phyloP scores from a whole-genome alignment of 768 basidiomycete species.

The Macrolepiota fuliginosa region DNA sequence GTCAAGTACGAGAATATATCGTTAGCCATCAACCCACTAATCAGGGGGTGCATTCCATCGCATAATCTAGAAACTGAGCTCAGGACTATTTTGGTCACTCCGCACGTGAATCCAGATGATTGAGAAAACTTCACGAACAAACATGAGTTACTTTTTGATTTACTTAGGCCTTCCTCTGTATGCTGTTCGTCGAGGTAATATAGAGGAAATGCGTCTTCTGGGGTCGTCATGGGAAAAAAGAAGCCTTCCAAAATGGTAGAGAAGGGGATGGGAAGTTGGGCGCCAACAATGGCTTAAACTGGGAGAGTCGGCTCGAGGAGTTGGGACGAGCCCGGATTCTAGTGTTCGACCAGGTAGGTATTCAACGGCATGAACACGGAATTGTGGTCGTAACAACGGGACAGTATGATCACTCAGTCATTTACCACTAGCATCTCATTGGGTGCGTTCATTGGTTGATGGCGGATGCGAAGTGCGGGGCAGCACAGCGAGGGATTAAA shows the following conservation, averaged over 20 bases:
- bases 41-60: neutral
- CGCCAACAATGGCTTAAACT: neutral
- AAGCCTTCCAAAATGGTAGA: neutral
- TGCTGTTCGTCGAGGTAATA: neutral
- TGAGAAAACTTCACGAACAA: neutral
- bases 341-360: neutral
- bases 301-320: neutral
- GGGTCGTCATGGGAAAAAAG: slow-evolving; percentile 8
- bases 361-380: neutral
- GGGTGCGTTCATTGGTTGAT: neutral
- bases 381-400: neutral
- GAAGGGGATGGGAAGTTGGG: neutral
- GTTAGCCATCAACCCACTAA: neutral
- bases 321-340: neutral
- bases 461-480: slow-evolving; percentile 4
- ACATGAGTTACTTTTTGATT: neutral
- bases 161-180: neutral
- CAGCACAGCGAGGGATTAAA: neutral
- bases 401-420: neutral
- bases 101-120: neutral
- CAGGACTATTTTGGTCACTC: neutral
- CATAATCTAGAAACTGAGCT: neutral
- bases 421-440: neutral
- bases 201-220: neutral
- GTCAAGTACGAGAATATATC: neutral